phyloP scores from a whole-genome alignment of 2,329 filamentous ascomycete genomes.

The Xenosphaeropsis pyriputrescens region DNA sequence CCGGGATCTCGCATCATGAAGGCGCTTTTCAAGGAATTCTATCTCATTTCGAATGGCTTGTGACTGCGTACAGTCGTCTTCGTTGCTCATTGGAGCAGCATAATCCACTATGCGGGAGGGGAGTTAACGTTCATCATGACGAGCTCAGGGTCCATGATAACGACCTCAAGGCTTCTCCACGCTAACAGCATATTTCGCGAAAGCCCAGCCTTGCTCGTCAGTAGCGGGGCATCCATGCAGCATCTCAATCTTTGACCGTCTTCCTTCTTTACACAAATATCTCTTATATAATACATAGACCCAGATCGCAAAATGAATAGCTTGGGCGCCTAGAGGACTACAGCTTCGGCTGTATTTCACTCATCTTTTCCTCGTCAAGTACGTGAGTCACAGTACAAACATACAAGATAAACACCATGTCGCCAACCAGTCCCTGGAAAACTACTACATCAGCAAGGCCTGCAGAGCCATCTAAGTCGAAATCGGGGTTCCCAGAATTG shows the following conservation, averaged over 20 bases:
- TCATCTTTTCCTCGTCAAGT: too few relatives aligned
- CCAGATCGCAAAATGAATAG: constrained; percentile 8
- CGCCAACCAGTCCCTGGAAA: constrained; percentile 18
- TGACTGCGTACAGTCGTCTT: constrained; percentile 10
- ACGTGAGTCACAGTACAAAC: constrained; percentile 7
- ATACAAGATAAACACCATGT: constrained; percentile 10
- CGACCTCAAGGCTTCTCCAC: too few relatives aligned
- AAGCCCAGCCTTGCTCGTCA: too few relatives aligned
- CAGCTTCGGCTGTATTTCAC: constrained; percentile 13
- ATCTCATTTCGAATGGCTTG: constrained; percentile 35
- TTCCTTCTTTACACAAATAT: not conserved
- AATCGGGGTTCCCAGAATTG: constrained; percentile 10
- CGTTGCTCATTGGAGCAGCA: constrained; percentile 11
- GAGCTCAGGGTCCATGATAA: too few relatives aligned
- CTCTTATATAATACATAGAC: constrained; percentile 6
- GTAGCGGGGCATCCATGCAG: too few relatives aligned
- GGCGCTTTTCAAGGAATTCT: constrained; percentile 33
- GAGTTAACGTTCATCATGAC: too few relatives aligned
- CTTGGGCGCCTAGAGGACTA: constrained; percentile 5
- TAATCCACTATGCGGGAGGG: not conserved
- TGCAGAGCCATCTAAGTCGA: constrained; percentile 20
- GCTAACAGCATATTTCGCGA: too few relatives aligned
- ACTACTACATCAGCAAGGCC: constrained; percentile 9
- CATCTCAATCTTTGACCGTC: too few relatives aligned
- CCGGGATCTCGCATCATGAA: constrained; percentile 24